Evolutionary conservation across 1,284 basidiomycete species (phyloP), one percentile per base, ranked within the genome.

Genomic region (Ganoderma meredithae): DNA sequence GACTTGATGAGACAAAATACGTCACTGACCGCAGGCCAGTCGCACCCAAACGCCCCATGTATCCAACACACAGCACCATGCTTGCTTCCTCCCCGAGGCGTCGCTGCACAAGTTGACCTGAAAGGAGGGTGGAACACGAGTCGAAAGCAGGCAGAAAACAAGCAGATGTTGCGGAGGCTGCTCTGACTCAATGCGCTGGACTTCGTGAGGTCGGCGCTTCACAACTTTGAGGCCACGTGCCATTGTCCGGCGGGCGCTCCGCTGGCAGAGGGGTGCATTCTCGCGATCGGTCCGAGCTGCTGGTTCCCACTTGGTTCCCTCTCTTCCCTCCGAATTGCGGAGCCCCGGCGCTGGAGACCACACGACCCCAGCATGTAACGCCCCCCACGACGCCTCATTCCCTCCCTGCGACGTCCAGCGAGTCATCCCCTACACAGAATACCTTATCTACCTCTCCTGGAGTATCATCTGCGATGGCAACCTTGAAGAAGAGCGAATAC

Each of bases 11-110:
- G 25, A 19, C 40, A 53, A 15, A 3, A 12, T 13, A 47, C 19
- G 39, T 17, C 31, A 64, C 71, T 62, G 55, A 72, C 71, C 71
- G 64, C 22, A 72, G 65, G 5, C 71, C 71, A n/a, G 65, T 60
- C 25, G 65, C 60, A 6, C 70, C 67, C 6, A 69, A 49, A 7
- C 69, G 71, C 12, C 71, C 71, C 71, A 69, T 69, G 43, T 67
- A 68, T 22, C 71, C 71, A 41, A 67, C 63, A 56, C 71, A 72
- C 60, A 68, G 8, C 27, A 72, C 69, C 71, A 72, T 72, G 1
- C 7, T 55, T 59, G 39, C 64, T 60, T 61, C 60, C 56, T 60
- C 52, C 62, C 62, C 15, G 31, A 55, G 52, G 31, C 52, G 52
- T 55, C 15, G 52, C 27, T 19, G 52, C 31, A 55, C 52, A 31